These are phyloP conservation scores for Thalia dealbata DNA, from an alignment of 176 grass and related monocot species.

Conservation along the genomic window DNA sequence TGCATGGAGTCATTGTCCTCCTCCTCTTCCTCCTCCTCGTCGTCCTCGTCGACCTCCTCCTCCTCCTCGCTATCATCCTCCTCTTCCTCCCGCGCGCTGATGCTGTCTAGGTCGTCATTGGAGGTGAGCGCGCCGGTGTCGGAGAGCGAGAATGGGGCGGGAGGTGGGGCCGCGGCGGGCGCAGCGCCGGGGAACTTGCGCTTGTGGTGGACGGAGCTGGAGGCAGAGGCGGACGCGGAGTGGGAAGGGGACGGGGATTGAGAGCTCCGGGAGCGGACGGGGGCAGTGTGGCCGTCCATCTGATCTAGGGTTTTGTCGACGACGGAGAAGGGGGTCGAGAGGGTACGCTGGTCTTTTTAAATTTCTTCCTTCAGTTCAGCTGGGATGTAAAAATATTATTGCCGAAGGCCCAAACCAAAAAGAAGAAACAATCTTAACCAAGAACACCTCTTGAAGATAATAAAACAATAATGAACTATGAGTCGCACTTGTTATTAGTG, in stretches of 20 bases:
- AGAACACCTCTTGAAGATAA: too few species aligned
- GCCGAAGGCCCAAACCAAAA: too few species aligned
- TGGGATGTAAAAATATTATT: too few species aligned
- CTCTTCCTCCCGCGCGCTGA: slow-evolving; percentile 39
- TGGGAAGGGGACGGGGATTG: slow-evolving; percentile 62
- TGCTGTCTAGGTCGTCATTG: slow-evolving; percentile 49
- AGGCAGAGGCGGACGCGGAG: slow-evolving; percentile 75
- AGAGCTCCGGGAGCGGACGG: slow-evolving; percentile 30
- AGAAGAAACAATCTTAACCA: too few species aligned
- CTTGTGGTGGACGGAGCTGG: slow-evolving; percentile 67
- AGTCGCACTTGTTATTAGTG: too few species aligned
- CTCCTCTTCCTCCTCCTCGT: slow-evolving; percentile 26
- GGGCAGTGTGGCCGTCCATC: slow-evolving; percentile 65
- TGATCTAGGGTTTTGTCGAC: slow-evolving; percentile 28
- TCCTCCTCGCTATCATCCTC: slow-evolving; percentile 21
- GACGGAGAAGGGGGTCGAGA: background rate
- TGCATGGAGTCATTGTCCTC: slow-evolving; percentile 38
- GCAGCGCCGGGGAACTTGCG: slow-evolving; percentile 51
- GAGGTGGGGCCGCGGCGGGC: background rate
- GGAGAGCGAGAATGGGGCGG: slow-evolving; percentile 42
- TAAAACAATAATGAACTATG: too few species aligned
- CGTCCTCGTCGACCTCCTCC: slow-evolving; percentile 14
- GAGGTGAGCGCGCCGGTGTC: slow-evolving; percentile 49
- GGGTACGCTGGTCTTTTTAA: background rate
- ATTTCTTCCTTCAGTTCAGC: too few species aligned